Evolutionary conservation across 2,329 filamentous ascomycete genomes (phyloP).

Genomic region (Penicillium decumbens): DNA sequence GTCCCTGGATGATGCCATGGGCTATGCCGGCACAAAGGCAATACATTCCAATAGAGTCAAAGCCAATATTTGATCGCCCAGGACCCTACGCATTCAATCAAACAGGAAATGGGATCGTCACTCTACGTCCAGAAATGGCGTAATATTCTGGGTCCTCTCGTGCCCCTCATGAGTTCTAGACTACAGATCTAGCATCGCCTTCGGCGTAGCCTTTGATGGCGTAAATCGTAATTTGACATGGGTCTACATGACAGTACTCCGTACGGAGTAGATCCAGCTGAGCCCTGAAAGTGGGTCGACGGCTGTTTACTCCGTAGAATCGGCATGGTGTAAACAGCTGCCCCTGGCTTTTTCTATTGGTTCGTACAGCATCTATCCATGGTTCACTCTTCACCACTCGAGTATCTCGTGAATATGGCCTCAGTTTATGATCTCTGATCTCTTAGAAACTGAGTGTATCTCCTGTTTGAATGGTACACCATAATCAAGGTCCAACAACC

Average conservation of each 20-base stretch:
- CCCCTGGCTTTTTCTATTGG: background rate
- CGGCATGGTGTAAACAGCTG: background rate
- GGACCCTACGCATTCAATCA: background rate
- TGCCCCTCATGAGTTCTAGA: background rate
- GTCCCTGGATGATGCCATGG: background rate
- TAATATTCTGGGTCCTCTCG: background rate
- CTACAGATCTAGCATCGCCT: background rate
- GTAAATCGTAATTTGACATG: background rate
- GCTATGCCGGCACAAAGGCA: background rate
- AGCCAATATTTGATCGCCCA: background rate
- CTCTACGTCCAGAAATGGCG: background rate
- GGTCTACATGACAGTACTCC: background rate
- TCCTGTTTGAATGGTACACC: no score
- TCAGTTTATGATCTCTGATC: no score
- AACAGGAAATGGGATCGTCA: background rate
- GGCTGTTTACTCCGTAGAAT: background rate
- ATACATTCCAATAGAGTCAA: background rate
- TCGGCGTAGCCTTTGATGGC: background rate
- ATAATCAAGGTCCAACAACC: no score
- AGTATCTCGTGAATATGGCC: no score
- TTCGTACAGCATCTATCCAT: no score
- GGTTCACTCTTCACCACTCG: no score
- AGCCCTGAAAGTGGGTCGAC: background rate
- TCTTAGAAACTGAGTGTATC: no score
- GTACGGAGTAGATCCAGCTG: background rate